A percentile compares a stretch with the other conserved stretches of the same genome.
Evolutionary conservation across 768 basidiomycete genomes (phyloP).

Genomic region (Trametes meyenii): DNA sequence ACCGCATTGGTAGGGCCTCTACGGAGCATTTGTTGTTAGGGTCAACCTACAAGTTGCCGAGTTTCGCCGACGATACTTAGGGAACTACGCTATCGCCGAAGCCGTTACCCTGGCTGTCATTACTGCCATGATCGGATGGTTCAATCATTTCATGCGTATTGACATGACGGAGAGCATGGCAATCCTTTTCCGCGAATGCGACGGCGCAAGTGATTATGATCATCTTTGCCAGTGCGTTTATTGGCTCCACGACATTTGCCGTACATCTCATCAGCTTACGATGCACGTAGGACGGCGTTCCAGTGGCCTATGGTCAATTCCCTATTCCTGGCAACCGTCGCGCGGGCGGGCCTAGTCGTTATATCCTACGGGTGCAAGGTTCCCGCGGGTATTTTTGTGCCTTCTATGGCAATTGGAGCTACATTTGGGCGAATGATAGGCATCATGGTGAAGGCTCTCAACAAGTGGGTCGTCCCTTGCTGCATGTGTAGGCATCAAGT

Average conservation of each 20-base stretch:
- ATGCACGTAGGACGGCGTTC: conserved; percentile 63
- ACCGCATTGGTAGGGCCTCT: conserved; percentile 69
- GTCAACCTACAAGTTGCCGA: conserved; percentile 95
- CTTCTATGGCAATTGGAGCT: conserved; percentile 98
- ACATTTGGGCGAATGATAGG: conserved; percentile 97
- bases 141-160: conserved; percentile 91
- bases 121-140: conserved; percentile 91
- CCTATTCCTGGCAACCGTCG: conserved; percentile 85
- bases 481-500: background rate
- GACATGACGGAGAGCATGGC: conserved; percentile 98
- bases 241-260: background rate
- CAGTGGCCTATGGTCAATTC: conserved; percentile 98
- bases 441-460: conserved; percentile 92
- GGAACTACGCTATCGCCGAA: conserved; percentile 83
- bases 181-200: conserved; percentile 94
- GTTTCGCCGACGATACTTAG: conserved; percentile 89
- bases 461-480: conserved; percentile 54
- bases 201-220: conserved; percentile 88
- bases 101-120: conserved; percentile 84
- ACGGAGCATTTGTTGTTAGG: conserved; percentile 96
- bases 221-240: conserved; percentile 90
- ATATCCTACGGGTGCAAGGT: conserved; percentile 96
- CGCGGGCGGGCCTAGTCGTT: conserved; percentile 84
- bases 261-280: background rate
- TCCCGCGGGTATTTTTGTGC: conserved; percentile 97